Evolutionary conservation across 2,329 filamentous ascomycete genomes (phyloP).

Genomic region (Emericellopsis atlantica): DNA sequence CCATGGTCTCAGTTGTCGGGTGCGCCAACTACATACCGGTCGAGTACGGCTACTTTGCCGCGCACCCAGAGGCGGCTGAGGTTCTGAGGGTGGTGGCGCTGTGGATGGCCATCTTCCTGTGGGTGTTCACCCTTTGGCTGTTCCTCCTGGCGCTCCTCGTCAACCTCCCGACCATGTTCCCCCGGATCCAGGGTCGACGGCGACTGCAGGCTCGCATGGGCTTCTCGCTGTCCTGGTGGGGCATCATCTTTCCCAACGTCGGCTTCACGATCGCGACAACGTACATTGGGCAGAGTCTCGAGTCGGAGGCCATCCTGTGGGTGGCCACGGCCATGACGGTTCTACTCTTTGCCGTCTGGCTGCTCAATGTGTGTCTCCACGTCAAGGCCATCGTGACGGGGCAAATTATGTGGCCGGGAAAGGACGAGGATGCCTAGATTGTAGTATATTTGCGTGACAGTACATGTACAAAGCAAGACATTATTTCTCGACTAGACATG

Average conservation of each 20-base stretch:
- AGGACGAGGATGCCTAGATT: not conserved
- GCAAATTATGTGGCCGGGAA: not conserved
- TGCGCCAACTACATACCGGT: slow-evolving; percentile 41
- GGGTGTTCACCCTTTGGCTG: slow-evolving; percentile 50
- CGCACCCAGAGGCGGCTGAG: slow-evolving; percentile 2
- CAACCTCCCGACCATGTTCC: not conserved
- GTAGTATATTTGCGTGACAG: no score
- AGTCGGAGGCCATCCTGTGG: slow-evolving; percentile 30
- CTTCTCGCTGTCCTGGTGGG: slow-evolving; percentile 53
- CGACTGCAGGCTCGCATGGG: slow-evolving; percentile 20
- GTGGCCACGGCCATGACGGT: slow-evolving; percentile 36
- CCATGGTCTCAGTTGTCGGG: slow-evolving; percentile 55
- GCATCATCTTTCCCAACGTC: slow-evolving; percentile 49
- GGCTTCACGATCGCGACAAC: slow-evolving; percentile 47
- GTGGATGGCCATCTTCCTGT: slow-evolving; percentile 44
- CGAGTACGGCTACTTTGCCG: slow-evolving; percentile 1
- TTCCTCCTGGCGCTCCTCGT: slow-evolving; percentile 28
- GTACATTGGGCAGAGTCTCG: slow-evolving; percentile 34
- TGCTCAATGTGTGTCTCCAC: slow-evolving; percentile 24
- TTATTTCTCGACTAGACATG: no score
- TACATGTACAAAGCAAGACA: no score
- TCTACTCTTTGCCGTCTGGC: slow-evolving; percentile 17
- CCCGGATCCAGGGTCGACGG: slow-evolving; percentile 6
- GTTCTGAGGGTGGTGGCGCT: slow-evolving; percentile 28
- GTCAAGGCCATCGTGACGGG: not conserved